Evolutionary conservation across 164 flowering plant genomes (phyloP).

Genomic region (Platanus orientalis): DNA sequence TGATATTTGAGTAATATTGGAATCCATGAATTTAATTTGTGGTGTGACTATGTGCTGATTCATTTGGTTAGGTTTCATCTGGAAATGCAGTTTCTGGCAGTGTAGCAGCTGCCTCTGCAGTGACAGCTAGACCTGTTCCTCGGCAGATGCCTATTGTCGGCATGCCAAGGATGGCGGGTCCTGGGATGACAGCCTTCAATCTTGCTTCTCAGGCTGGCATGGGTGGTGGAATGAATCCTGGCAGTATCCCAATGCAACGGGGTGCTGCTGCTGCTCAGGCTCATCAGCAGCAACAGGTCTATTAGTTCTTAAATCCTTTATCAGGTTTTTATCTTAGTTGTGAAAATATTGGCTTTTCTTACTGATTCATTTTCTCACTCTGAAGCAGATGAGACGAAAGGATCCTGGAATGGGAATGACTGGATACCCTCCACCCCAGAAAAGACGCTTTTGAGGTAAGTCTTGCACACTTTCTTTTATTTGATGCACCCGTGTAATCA

Average conservation of each 20-base stretch:
- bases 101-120: constrained; percentile 54
- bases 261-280: constrained; percentile 59
- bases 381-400: constrained; percentile 71
- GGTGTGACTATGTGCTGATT: constrained; percentile 1
- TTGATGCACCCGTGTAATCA: neutral
- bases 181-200: constrained; percentile 68
- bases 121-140: constrained; percentile 54
- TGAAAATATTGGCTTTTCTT: neutral
- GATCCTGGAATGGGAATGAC: constrained; percentile 84
- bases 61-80: constrained; percentile 43
- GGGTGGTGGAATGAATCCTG: constrained; percentile 80
- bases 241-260: constrained; percentile 73
- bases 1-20: no score
- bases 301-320: neutral
- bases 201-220: constrained; percentile 79
- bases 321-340: neutral
- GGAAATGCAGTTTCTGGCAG: constrained; percentile 66
- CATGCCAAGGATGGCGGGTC: constrained; percentile 81
- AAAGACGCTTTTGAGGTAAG: constrained; percentile 64
- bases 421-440: constrained; percentile 85
- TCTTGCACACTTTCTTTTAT: neutral
- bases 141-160: constrained; percentile 64
- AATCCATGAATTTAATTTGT: neutral
- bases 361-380: constrained; percentile 8
- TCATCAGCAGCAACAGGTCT: constrained; percentile 81